Conservation (phyloP, 495 filamentous ascomycete genomes). For the Aspergillus affinis region DNA sequence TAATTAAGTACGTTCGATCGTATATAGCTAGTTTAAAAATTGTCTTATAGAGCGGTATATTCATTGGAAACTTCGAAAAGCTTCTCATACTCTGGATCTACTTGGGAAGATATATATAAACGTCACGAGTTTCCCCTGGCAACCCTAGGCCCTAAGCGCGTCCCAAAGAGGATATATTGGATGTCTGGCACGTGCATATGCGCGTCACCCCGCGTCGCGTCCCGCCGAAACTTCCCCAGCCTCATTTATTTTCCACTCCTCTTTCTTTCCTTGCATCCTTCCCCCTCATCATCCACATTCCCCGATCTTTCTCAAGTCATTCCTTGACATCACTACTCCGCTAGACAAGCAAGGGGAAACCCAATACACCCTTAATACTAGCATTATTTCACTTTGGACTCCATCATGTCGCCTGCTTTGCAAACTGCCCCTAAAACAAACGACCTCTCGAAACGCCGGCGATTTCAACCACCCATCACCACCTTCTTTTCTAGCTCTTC, state of each 20-base stretch:
- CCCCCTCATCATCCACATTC: constrained; percentile 2
- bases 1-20: background rate
- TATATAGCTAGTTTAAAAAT: background rate
- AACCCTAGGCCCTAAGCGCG: constrained; percentile 22
- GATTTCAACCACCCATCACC: constrained; percentile 50
- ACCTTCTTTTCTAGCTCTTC: constrained; percentile 36
- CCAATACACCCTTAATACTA: background rate
- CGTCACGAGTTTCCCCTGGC: background rate
- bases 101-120: background rate
- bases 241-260: constrained; percentile 16
- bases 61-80: background rate
- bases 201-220: constrained; percentile 22
- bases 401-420: constrained; percentile 11
- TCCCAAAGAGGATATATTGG: constrained; percentile 27
- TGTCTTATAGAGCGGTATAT: background rate
- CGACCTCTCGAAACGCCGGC: constrained; percentile 41
- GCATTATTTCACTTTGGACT: background rate
- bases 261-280: constrained; percentile 8
- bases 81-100: background rate
- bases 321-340: background rate
- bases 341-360: constrained; percentile 1
- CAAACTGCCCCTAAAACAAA: constrained; percentile 11
- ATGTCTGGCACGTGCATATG: constrained; percentile 3
- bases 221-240: constrained; percentile 7
- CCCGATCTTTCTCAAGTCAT: background rate